Evolutionary conservation across 768 basidiomycete genomes (phyloP), one percentile per base, ranked within the genome.

Genomic region (Dentipellis sp.): DNA sequence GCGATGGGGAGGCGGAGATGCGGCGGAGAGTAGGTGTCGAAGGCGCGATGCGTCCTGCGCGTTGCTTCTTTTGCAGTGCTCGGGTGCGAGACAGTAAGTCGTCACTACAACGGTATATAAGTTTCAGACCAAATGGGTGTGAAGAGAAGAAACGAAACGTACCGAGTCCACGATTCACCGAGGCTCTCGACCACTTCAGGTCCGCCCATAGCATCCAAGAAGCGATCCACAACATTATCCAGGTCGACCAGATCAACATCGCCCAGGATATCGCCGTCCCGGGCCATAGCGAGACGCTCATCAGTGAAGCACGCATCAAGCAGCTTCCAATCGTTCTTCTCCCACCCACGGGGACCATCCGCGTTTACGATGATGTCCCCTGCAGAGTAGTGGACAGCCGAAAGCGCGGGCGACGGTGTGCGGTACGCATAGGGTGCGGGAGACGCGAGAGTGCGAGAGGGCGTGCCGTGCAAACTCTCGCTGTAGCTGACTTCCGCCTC

Each of bases 221-320:
- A 94, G 42, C 83, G 73, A 34, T 71, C 70, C 34, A 88, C 78
- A 1, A 94, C 87, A 29, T 75, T 69, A 3, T 78, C 80, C 1
- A 80, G 66, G 2, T 72, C 69, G 10, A 91, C 75, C 6, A 71
- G 68, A 42, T 81, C 79, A 9, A 78, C 79, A 45, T 78, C 71
- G 0, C 76, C 84, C 47, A 86, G 59, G 2, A 65, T 50, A 23
- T 67, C 60, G 56, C 51, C 63, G 39, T 57, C 65, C 61, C 59
- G 67, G 2, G 75, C 81, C 48, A 80, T 61, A 2, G 76, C 74
- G 12, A 86, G 67, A 35, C 86, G 74, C 65, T 85, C 82, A 53
- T 88, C 85, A 10, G 86, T 84, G 59, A 91, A 85, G 63, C 87
- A 89, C 21, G 79, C 79, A 67, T 93, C 91, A 50, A 94, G 73